Conservation (phyloP, 148 eudicot genomes). For the Persicaria tinctoria region DNA sequence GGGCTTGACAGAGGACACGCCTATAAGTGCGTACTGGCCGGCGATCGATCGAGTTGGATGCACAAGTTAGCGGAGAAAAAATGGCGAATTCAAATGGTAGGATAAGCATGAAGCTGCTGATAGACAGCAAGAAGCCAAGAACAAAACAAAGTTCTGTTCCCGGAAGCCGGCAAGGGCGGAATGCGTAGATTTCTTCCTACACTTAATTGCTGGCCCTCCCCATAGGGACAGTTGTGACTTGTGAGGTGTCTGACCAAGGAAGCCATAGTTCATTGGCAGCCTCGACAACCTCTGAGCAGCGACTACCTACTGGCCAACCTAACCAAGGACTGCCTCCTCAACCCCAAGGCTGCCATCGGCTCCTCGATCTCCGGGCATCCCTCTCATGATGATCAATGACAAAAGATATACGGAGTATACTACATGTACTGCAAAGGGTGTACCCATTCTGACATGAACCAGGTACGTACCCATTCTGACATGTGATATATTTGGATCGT, state of each 20-base stretch:
- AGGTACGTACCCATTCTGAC: too few species aligned
- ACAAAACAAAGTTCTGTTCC: conserved; percentile 7
- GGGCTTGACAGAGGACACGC: too few species aligned
- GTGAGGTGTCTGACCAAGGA: too few species aligned
- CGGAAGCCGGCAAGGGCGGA: neutral
- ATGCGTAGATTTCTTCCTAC: conserved; percentile 7
- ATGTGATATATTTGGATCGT: too few species aligned
- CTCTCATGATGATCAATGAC: neutral
- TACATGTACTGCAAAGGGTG: neutral
- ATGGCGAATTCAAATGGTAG: neutral
- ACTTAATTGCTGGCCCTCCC: neutral
- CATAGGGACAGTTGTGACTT: neutral
- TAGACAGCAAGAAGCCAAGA: neutral
- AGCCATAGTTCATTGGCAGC: conserved; percentile 1
- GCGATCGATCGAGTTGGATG: too few species aligned
- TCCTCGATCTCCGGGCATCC: neutral
- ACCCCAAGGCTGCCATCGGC: neutral
- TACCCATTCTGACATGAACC: too few species aligned
- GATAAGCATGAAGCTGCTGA: conserved; percentile 3
- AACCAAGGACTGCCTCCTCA: conserved; percentile 1
- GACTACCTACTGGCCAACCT: neutral
- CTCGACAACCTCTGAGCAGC: neutral
- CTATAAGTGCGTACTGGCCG: too few species aligned
- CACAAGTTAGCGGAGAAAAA: too few species aligned
- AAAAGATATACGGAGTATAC: neutral